These are phyloP conservation scores for Ophiostoma australiae DNA, from an alignment of 2,329 filamentous ascomycete species.

Conservation along the genomic window DNA sequence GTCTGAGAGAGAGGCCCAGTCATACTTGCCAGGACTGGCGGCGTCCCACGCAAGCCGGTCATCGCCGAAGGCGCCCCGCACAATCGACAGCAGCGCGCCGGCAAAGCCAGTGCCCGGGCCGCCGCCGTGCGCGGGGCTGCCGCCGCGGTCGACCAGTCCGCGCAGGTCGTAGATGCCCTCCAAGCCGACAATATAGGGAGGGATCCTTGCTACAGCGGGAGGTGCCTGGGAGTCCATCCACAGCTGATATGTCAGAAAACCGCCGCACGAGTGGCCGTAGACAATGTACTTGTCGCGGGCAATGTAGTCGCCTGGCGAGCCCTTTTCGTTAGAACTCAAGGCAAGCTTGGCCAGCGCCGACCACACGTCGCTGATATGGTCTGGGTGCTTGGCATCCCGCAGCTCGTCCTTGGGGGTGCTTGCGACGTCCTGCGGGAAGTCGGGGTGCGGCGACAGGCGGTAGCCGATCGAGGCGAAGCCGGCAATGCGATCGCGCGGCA, in stretches of 20 bases:
- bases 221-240: slow-evolving; percentile 37
- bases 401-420: slow-evolving; percentile 33
- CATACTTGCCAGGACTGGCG: slow-evolving; percentile 50
- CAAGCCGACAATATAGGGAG: slow-evolving; percentile 52
- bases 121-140: slow-evolving; percentile 42
- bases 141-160: slow-evolving; percentile 46
- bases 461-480: slow-evolving; percentile 63
- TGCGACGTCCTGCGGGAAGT: slow-evolving; percentile 41
- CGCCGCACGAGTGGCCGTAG: slow-evolving; percentile 59
- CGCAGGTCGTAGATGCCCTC: slow-evolving; percentile 64
- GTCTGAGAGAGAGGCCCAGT: slow-evolving; percentile 1
- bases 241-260: slow-evolving; percentile 58
- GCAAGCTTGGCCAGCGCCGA: slow-evolving; percentile 47
- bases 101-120: slow-evolving; percentile 41
- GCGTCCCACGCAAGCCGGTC: slow-evolving; percentile 47
- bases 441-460: slow-evolving; percentile 53
- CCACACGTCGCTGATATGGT: slow-evolving; percentile 56
- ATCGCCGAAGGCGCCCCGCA: slow-evolving; percentile 53
- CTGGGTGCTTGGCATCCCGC: slow-evolving; percentile 52
- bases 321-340: slow-evolving; percentile 35
- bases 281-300: slow-evolving; percentile 46
- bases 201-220: neutral
- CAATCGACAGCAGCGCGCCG: slow-evolving; percentile 31
- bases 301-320: slow-evolving; percentile 25
- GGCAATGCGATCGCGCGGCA: slow-evolving; percentile 48